Conservation (phyloP, 1,139 yeast genomes). For the Lipomyces yarrowii region DNA sequence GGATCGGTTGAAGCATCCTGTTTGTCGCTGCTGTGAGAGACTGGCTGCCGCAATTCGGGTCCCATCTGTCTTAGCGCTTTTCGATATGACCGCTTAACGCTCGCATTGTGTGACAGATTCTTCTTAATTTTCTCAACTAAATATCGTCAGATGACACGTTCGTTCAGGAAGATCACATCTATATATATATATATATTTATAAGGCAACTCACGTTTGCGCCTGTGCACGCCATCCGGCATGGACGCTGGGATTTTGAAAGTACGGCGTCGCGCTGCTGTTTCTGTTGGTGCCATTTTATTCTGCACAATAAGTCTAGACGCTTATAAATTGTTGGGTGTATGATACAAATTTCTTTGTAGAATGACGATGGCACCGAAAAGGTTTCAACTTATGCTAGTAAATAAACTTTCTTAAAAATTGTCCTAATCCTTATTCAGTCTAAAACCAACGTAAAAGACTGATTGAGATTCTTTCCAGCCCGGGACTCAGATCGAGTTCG, state of each 20-base stretch:
- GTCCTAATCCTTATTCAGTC: not conserved
- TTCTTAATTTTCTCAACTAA: conserved; percentile 26
- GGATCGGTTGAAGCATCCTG: not conserved
- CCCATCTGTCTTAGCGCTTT: conserved; percentile 26
- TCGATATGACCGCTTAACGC: conserved; percentile 24
- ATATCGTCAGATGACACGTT: not conserved
- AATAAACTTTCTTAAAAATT: not conserved
- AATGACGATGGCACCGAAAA: not conserved
- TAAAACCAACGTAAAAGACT: not conserved
- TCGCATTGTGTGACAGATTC: conserved; percentile 23
- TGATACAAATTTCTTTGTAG: not conserved
- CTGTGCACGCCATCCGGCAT: conserved; percentile 30
- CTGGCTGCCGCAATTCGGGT: conserved; percentile 8
- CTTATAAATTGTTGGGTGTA: not conserved
- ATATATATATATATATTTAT: no score
- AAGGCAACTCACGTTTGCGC: conserved; percentile 23
- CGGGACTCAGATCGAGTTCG: not conserved
- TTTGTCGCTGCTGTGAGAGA: not conserved
- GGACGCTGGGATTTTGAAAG: conserved; percentile 21
- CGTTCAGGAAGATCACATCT: not conserved
- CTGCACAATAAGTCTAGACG: not conserved
- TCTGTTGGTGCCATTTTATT: not conserved
- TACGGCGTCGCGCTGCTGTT: not conserved
- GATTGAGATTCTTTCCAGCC: not conserved
- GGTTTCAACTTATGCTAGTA: not conserved